These are phyloP conservation scores for Puccinia triticina DNA, from an alignment of 1,284 basidiomycete genomes.

Conservation along the genomic window DNA sequence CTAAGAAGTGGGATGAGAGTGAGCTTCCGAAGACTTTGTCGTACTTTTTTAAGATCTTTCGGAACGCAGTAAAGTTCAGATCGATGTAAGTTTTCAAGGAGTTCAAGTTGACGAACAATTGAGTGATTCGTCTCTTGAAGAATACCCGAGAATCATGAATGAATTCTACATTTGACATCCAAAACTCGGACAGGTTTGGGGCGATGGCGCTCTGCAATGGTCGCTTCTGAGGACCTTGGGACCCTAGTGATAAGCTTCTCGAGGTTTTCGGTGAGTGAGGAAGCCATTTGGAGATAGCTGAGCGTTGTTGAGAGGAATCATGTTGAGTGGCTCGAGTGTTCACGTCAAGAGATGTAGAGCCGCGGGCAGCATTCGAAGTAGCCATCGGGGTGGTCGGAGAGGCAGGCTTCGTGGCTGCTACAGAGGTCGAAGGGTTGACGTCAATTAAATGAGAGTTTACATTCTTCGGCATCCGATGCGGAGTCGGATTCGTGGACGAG, in stretches of 20 bases:
- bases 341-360: background rate
- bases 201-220: background rate
- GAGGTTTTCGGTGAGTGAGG: constrained; percentile 15
- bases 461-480: background rate
- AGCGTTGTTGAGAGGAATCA: background rate
- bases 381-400: background rate
- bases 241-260: constrained; percentile 20
- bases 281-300: constrained; percentile 6
- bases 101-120: constrained; percentile 78
- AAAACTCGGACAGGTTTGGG: constrained; percentile 63
- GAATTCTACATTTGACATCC: constrained; percentile 80
- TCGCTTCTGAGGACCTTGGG: background rate
- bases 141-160: constrained; percentile 85
- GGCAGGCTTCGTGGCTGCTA: background rate
- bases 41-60: constrained; percentile 98
- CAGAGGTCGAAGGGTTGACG: background rate
- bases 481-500: background rate
- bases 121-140: constrained; percentile 87
- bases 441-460: background rate
- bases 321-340: background rate
- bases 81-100: constrained; percentile 89
- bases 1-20: constrained; percentile 70
- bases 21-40: constrained; percentile 90
- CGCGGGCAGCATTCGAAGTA: background rate
- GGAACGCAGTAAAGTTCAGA: constrained; percentile 89